These are phyloP conservation scores for Sugiyamaella sp. DNA, from an alignment of 1,139 yeast species.

Conservation along the genomic window DNA sequence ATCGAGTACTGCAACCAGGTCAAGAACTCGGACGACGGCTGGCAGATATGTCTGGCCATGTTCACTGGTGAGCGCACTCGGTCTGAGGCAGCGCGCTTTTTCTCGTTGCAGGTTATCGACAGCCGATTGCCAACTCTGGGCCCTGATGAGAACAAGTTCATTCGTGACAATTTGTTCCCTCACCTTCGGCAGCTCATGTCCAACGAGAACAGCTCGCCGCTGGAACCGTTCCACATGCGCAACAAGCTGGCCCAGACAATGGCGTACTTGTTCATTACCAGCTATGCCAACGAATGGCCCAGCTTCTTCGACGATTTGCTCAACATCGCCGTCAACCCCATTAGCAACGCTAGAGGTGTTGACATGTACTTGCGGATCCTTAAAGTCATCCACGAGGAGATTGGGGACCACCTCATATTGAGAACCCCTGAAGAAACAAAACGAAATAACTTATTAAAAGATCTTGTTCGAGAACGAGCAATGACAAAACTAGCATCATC, in stretches of 20 bases:
- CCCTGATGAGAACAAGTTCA: constrained; percentile 50
- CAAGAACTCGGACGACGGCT: constrained; percentile 76
- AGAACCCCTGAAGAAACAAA: constrained; percentile 63
- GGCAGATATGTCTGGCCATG: constrained; percentile 72
- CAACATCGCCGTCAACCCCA: constrained; percentile 34
- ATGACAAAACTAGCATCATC: constrained; percentile 65
- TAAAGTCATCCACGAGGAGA: constrained; percentile 80
- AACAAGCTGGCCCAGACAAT: constrained; percentile 80
- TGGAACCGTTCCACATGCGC: constrained; percentile 65
- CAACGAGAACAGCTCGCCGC: constrained; percentile 8
- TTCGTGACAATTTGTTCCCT: constrained; percentile 54
- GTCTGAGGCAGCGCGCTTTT: constrained; percentile 57
- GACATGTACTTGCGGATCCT: constrained; percentile 80
- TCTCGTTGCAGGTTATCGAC: constrained; percentile 79
- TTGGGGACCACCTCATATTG: constrained; percentile 85
- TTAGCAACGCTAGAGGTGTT: constrained; percentile 54
- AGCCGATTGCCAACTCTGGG: constrained; percentile 58
- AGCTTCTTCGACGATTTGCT: constrained; percentile 69
- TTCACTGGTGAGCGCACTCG: constrained; percentile 48
- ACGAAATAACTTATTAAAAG: constrained; percentile 74
- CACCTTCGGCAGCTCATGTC: constrained; percentile 38
- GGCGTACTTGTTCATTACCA: constrained; percentile 67
- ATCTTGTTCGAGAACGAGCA: constrained; percentile 75
- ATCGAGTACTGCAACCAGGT: constrained; percentile 74
- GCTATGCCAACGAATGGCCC: constrained; percentile 66